phyloP scores from a whole-genome alignment of 2,329 filamentous ascomycete species.

The Beauveria australis region DNA sequence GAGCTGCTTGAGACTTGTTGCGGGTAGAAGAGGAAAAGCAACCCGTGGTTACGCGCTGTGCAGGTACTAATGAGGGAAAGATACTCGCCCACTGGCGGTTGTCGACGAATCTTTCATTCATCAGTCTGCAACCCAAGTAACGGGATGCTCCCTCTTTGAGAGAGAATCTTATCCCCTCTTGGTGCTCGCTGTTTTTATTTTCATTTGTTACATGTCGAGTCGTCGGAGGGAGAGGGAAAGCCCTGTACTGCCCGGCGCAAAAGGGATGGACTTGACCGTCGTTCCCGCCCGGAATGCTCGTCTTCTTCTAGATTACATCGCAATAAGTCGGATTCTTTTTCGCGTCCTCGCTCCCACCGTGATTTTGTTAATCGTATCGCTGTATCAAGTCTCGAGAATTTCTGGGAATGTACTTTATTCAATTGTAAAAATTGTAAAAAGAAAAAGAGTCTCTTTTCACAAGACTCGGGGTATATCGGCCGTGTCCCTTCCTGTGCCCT shows the following conservation, averaged over 20 bases:
- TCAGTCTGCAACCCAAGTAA: slow-evolving; percentile 7
- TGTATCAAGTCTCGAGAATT: slow-evolving; percentile 9
- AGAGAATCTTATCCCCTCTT: slow-evolving; percentile 6
- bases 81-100: slow-evolving; percentile 59
- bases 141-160: too few relatives aligned
- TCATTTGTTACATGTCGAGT: slow-evolving; percentile 8
- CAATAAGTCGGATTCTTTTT: too few relatives aligned
- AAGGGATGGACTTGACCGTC: slow-evolving; percentile 80
- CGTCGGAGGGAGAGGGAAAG: slow-evolving; percentile 71
- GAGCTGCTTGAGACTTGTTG: not conserved
- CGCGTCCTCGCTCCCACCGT: too few relatives aligned
- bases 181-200: slow-evolving; percentile 12
- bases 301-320: slow-evolving; percentile 10
- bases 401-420: not conserved
- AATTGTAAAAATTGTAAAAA: not conserved
- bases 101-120: slow-evolving; percentile 14
- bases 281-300: slow-evolving; percentile 43
- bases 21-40: slow-evolving; percentile 5
- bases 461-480: not conserved
- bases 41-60: slow-evolving; percentile 27
- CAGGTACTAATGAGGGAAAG: slow-evolving; percentile 98
- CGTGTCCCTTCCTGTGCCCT: not conserved
- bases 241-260: slow-evolving; percentile 74
- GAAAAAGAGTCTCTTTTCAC: not conserved
- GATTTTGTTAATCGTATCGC: not conserved